A percentile compares a stretch with the other conserved stretches of the same genome.
phyloP scores from a whole-genome alignment of 139 green algal genomes.

The Tetradesmus lagerheimii region DNA sequence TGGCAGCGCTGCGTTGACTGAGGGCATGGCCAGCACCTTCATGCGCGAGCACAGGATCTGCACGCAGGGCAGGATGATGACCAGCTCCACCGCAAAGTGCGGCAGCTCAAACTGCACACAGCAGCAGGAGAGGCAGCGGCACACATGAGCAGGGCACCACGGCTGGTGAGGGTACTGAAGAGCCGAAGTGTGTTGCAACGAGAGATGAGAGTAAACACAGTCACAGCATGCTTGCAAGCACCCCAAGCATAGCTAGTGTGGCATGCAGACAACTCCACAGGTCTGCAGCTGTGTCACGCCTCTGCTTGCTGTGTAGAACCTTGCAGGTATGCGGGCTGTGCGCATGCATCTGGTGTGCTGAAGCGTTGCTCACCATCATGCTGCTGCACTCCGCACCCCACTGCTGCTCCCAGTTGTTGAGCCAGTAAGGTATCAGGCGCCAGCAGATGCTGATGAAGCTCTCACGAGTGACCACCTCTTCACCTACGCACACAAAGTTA shows the following conservation, averaged over 20 bases:
- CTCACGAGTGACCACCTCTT: conserved; percentile 85
- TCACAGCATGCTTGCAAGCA: no score
- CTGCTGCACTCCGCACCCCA: conserved; percentile 70
- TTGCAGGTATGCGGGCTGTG: no score
- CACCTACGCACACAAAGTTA: conserved; percentile 71
- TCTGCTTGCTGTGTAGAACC: no score
- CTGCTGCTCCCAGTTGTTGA: conserved; percentile 91
- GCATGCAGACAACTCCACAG: no score
- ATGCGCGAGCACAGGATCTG: conserved; percentile 83
- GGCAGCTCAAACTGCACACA: conserved; percentile 83
- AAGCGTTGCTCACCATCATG: conserved; percentile 51
- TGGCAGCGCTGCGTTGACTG: conserved; percentile 56
- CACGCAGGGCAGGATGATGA: conserved; percentile 84
- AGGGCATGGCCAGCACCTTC: conserved; percentile 76
- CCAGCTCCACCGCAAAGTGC: conserved; percentile 90
- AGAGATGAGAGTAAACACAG: no score
- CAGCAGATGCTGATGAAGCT: conserved; percentile 86
- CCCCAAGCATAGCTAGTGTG: no score
- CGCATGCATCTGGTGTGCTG: not conserved
- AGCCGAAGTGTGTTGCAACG: no score
- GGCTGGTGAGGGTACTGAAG: no score
- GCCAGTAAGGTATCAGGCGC: conserved; percentile 90
- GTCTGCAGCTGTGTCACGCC: not conserved
- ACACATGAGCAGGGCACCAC: not conserved
- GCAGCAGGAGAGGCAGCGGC: conserved; percentile 24